Evolutionary conservation across 345 rosid genomes (phyloP).

Genomic region (Rhizophora mangle): DNA sequence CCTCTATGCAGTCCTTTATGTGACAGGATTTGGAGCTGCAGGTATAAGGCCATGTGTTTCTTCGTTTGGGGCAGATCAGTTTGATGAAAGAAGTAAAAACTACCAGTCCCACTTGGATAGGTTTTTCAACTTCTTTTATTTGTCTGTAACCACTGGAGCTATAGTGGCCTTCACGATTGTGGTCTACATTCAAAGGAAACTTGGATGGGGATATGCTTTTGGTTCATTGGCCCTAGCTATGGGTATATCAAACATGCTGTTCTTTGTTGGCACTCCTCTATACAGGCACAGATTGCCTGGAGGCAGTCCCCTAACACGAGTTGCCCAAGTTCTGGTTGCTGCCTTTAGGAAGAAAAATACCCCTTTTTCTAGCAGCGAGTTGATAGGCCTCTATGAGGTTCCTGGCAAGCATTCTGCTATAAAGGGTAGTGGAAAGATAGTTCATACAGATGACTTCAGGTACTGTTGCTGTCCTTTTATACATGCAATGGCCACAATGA

Average conservation of each 20-base stretch:
- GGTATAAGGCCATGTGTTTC: conserved; percentile 96
- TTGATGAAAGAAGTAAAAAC: conserved; percentile 68
- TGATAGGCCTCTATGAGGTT: conserved; percentile 71
- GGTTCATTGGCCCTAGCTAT: conserved; percentile 83
- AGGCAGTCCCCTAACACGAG: conserved; percentile 90
- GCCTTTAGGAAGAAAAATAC: conserved; percentile 62
- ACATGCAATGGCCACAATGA: too few species aligned
- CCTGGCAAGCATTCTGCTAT: conserved; percentile 70
- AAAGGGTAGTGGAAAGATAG: conserved; percentile 77
- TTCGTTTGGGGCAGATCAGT: conserved; percentile 96
- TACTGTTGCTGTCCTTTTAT: conserved; percentile 8
- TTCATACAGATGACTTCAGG: conserved; percentile 69
- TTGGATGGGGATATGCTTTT: conserved; percentile 86
- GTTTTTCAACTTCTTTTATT: conserved; percentile 93
- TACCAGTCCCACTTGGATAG: conserved; percentile 79
- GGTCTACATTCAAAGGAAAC: conserved; percentile 75
- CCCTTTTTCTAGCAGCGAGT: conserved; percentile 63
- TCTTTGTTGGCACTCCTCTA: conserved; percentile 80
- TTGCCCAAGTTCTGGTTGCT: conserved; percentile 81
- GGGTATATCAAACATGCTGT: conserved; percentile 72
- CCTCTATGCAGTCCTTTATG: conserved; percentile 67
- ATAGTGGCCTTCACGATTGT: conserved; percentile 85
- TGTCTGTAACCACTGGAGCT: conserved; percentile 77
- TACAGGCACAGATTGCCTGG: conserved; percentile 93
- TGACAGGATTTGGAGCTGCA: conserved; percentile 86